These are phyloP conservation scores for Plasmodium chabaudi DNA, from an alignment of 169 alveolate genomes.

Conservation along the genomic window DNA sequence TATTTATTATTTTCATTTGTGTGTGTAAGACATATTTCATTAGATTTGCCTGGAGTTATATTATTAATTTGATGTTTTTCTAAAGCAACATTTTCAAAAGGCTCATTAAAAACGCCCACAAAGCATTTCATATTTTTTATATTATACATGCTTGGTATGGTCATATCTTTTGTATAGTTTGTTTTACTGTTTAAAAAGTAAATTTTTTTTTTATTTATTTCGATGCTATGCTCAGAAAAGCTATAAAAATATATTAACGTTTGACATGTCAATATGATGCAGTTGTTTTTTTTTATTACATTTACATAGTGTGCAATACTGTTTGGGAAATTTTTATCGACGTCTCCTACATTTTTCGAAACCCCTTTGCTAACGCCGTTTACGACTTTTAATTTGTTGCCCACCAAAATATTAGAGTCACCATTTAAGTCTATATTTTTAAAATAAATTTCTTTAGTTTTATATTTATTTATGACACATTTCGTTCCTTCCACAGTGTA, in stretches of 20 bases:
- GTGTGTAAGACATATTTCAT: not conserved
- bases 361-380: not conserved
- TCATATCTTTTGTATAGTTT: not conserved
- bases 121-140: conserved; percentile 1
- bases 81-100: not conserved
- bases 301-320: not conserved
- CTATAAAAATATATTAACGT: conserved; percentile 37
- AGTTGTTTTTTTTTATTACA: conserved; percentile 9
- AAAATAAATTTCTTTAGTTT: conserved; percentile 7
- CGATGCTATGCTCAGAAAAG: conserved; percentile 1
- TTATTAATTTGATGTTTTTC: not conserved
- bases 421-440: conserved; percentile 6
- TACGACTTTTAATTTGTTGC: conserved; percentile 11
- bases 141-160: not conserved
- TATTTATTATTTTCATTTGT: not conserved
- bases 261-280: conserved; percentile 40
- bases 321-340: not conserved
- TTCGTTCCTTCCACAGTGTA: not conserved
- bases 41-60: not conserved
- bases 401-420: not conserved
- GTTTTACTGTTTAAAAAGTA: not conserved
- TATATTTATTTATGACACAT: not conserved
- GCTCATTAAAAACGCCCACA: conserved; percentile 10
- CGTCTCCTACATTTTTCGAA: not conserved
- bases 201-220: conserved; percentile 22